Conservation (phyloP, 768 basidiomycete genomes). For the Lyophyllum decastes region DNA sequence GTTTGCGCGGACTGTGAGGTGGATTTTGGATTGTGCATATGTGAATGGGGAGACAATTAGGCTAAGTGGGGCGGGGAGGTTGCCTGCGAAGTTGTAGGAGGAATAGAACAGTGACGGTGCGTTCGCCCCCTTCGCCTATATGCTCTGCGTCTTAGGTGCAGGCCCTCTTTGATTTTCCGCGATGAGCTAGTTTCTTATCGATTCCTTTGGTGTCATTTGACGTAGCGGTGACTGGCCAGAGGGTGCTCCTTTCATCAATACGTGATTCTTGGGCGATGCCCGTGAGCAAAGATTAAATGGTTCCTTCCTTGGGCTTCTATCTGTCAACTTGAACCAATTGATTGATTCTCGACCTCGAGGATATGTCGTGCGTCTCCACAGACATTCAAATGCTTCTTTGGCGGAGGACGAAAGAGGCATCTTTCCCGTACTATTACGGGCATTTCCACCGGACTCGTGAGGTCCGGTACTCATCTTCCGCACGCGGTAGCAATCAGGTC, state of each 20-base stretch:
- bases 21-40: slow-evolving; percentile 54
- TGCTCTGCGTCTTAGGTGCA: background rate
- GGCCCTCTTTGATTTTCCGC: background rate
- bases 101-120: background rate
- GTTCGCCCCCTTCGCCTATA: background rate
- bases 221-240: too few species aligned
- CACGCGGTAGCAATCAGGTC: background rate
- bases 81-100: slow-evolving; percentile 38
- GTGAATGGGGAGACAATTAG: slow-evolving; percentile 59
- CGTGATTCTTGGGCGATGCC: background rate
- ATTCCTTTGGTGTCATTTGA: background rate
- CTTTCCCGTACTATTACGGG: background rate
- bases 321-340: background rate
- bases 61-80: slow-evolving; percentile 45
- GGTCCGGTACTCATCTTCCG: background rate
- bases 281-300: background rate
- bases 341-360: background rate
- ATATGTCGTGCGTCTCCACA: background rate
- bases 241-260: background rate
- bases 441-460: background rate
- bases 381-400: background rate
- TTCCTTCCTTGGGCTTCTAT: background rate
- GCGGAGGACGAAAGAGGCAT: background rate
- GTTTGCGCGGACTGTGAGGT: slow-evolving; percentile 52
- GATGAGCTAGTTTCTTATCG: background rate